Conservation (phyloP, 306 rosid genomes). For the Myrica gale region DNA sequence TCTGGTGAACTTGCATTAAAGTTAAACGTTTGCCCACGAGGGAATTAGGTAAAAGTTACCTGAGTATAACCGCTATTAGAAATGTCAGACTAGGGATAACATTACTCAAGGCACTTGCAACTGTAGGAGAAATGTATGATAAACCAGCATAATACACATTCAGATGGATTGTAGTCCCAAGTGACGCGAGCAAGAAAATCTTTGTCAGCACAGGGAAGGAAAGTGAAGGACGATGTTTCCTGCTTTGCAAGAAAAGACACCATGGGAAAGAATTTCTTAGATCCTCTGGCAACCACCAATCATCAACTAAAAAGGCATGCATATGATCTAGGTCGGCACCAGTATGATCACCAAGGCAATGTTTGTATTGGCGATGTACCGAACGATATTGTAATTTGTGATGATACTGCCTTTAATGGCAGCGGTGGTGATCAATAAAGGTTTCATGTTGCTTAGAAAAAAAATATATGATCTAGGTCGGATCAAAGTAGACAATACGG, state of each 20-base stretch:
- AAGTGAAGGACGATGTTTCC: conserved; percentile 34
- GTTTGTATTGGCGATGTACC: too few relatives aligned
- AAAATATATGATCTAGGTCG: too few relatives aligned
- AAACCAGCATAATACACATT: conserved; percentile 39
- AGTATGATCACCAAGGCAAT: too few relatives aligned
- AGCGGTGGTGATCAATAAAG: too few relatives aligned
- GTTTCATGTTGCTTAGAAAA: too few relatives aligned
- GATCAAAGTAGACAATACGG: too few relatives aligned
- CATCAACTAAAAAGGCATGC: background rate
- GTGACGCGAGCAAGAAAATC: conserved; percentile 30
- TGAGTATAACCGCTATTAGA: conserved; percentile 25
- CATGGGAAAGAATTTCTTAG: background rate
- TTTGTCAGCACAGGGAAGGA: conserved; percentile 21
- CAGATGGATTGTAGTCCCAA: conserved; percentile 39
- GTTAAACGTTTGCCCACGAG: background rate
- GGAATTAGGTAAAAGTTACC: conserved; percentile 17
- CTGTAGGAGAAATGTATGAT: conserved; percentile 32
- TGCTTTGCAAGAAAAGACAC: conserved; percentile 7
- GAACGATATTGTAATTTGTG: too few relatives aligned
- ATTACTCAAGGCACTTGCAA: conserved; percentile 38
- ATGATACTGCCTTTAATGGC: too few relatives aligned
- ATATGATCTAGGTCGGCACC: too few relatives aligned
- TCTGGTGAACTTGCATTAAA: background rate
- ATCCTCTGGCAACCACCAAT: background rate
- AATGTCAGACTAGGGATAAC: conserved; percentile 39